phyloP scores from a whole-genome alignment of 1,284 basidiomycete genomes.

The Jaminaea rosea region DNA sequence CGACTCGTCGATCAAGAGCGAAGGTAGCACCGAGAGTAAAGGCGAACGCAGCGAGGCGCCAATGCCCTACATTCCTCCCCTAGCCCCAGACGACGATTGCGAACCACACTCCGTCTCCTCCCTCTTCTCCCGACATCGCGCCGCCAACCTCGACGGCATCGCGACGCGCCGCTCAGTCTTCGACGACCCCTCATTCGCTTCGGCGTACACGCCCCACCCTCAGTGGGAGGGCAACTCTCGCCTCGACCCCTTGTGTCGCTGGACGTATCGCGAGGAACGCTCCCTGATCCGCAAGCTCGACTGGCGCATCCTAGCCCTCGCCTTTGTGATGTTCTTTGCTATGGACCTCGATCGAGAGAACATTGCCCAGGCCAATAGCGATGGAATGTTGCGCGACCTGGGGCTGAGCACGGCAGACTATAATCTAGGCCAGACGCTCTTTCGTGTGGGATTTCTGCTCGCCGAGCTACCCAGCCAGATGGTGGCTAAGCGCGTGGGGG shows the following conservation, averaged over 20 bases:
- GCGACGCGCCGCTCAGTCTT: slow-evolving; percentile 57
- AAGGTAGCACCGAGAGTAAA: too few species aligned
- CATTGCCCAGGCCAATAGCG: slow-evolving; percentile 58
- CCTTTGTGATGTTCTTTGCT: slow-evolving; percentile 38
- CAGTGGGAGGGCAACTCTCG: slow-evolving; percentile 60
- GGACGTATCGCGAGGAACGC: slow-evolving; percentile 62
- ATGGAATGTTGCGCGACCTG: slow-evolving; percentile 61
- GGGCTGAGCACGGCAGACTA: slow-evolving; percentile 55
- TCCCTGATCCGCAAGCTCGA: slow-evolving; percentile 26
- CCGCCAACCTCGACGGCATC: slow-evolving; percentile 52
- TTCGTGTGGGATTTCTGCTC: slow-evolving; percentile 48
- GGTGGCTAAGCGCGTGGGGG: slow-evolving; percentile 62
- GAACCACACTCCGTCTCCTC: too few species aligned
- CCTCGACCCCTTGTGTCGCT: slow-evolving; percentile 60
- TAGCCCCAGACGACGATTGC: too few species aligned
- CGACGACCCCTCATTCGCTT: slow-evolving; percentile 52
- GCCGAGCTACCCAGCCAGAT: slow-evolving; percentile 59
- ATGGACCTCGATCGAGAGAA: slow-evolving; percentile 50
- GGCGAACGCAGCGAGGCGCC: too few species aligned
- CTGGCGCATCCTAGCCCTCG: slow-evolving; percentile 27
- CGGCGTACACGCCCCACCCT: slow-evolving; percentile 54
- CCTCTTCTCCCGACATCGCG: too few species aligned
- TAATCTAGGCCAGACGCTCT: slow-evolving; percentile 60
- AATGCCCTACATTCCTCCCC: too few species aligned
- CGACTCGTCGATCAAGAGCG: too few species aligned